Base-by-base conservation (phyloP, 2,329 filamentous ascomycete species). In the Pochonia chlamydosporia region DNA sequence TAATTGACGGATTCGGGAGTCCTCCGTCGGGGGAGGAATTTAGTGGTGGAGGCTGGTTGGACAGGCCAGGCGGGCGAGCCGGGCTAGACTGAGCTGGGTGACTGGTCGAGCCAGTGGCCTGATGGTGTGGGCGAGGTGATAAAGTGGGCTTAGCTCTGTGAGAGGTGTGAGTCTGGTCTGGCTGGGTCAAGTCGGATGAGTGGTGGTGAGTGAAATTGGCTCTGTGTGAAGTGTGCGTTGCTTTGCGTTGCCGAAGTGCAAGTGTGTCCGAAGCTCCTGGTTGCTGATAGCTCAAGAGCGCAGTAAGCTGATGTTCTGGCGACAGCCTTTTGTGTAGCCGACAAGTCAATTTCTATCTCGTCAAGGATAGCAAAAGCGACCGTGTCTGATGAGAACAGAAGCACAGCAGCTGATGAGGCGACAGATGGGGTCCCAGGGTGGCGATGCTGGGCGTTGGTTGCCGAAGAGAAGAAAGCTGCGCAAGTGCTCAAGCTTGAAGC, bases 1-100 rank as follows among this genome's bases (percentile, higher is more conserved):
- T 45, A 49, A 46, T 43, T 48, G 49, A 51, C 43, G 49, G 46
- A 48, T 42, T 36, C 42, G 47, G 43, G 37, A 13, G 23, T 28
- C 41, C 25, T 35, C 47, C 41, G 47, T 35, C 36, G 37, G 26
- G 14, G 24, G 26, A 28, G 40, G 21, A 39, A 33, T 20, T 41
- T 10, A 42, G 35, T 44, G 36, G 35, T 46, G 35, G 43, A 30
- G 37, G 39, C 30, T 48, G 47, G 43, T 30, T 25, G 25, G 40
- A 33, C 39, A 43, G 23, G 26, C 14, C 44, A 28, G 35, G n/a
- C 20, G 28, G 42, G 16, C 26, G 21, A 33, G 25, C 8, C 37
- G 24, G 39, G 40, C 44, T 39, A 39, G 46, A 36, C 35, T 31
- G 20, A 47, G 23, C 24, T 36, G 21, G 21, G 25, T 14, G 14